Conservation (phyloP, 2,329 filamentous ascomycete genomes). For the Beauveria varroae region DNA sequence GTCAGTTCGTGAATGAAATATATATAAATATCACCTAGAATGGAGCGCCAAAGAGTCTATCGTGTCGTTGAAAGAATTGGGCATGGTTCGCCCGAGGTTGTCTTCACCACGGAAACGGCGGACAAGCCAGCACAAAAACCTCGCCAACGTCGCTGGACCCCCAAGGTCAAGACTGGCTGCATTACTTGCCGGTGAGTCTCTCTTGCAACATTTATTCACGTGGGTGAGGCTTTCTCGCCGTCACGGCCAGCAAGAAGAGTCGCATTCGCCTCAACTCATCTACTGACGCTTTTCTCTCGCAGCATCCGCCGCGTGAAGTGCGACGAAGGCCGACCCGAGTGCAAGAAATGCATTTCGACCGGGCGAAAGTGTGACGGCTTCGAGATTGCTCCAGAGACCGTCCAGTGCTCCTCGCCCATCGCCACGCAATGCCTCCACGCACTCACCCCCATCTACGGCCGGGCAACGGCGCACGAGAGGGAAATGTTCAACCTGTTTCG, state of each 20-base stretch:
- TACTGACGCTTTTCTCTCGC: neutral
- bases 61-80: neutral
- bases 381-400: constrained; percentile 1
- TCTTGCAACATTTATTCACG: neutral
- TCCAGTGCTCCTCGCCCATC: neutral
- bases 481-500: constrained; percentile 11
- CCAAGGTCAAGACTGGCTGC: constrained; percentile 17
- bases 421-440: neutral
- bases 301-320: constrained; percentile 22
- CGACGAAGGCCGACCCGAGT: constrained; percentile 20
- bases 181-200: constrained; percentile 16
- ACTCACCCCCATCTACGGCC: constrained; percentile 2
- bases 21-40: neutral
- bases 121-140: neutral
- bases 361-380: constrained; percentile 17
- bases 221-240: neutral
- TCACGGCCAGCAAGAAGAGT: neutral
- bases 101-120: neutral
- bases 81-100: neutral
- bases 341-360: constrained; percentile 17
- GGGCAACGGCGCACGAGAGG: neutral
- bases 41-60: constrained; percentile 6
- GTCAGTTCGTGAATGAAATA: neutral
- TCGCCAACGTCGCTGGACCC: constrained; percentile 8
- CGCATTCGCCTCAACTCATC: neutral